Conservation (phyloP, 805 yeast genomes). For the Candida andamanensis region DNA sequence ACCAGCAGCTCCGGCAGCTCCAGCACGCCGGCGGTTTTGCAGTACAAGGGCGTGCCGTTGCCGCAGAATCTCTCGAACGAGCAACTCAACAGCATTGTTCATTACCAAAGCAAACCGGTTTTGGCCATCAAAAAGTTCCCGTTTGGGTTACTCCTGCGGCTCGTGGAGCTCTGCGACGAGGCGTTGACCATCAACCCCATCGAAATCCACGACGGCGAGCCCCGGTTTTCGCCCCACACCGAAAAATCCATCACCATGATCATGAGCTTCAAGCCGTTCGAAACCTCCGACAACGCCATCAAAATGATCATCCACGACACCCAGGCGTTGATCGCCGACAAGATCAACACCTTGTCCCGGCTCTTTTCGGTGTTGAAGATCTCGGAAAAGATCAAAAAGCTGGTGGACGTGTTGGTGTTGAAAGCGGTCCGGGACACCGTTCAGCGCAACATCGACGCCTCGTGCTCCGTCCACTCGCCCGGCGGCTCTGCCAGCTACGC, state of each 20-base stretch:
- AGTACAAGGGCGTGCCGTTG: constrained; percentile 57
- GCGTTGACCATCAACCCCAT: constrained; percentile 66
- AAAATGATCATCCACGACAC: constrained; percentile 63
- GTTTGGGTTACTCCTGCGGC: constrained; percentile 50
- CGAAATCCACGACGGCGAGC: constrained; percentile 23
- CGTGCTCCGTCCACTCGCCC: constrained; percentile 13
- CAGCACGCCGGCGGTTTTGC: constrained; percentile 20
- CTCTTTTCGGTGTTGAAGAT: constrained; percentile 70
- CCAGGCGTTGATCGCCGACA: constrained; percentile 50
- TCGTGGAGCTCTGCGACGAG: constrained; percentile 66
- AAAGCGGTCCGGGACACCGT: constrained; percentile 61
- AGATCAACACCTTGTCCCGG: constrained; percentile 65
- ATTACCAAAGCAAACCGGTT: constrained; percentile 4
- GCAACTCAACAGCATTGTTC: constrained; percentile 2
- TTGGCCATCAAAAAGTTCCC: constrained; percentile 46
- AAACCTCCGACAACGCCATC: constrained; percentile 62
- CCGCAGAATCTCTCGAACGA: constrained; percentile 18
- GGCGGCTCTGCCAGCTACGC: no score
- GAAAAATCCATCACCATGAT: constrained; percentile 49
- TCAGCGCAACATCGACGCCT: constrained; percentile 42
- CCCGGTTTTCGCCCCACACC: constrained; percentile 54
- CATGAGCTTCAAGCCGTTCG: constrained; percentile 40
- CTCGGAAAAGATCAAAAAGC: constrained; percentile 70
- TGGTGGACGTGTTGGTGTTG: constrained; percentile 67
- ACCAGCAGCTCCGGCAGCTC: constrained; percentile 17